These are phyloP conservation scores for Amanita pseudoporphyria DNA, from an alignment of 768 basidiomycete genomes.

Conservation along the genomic window DNA sequence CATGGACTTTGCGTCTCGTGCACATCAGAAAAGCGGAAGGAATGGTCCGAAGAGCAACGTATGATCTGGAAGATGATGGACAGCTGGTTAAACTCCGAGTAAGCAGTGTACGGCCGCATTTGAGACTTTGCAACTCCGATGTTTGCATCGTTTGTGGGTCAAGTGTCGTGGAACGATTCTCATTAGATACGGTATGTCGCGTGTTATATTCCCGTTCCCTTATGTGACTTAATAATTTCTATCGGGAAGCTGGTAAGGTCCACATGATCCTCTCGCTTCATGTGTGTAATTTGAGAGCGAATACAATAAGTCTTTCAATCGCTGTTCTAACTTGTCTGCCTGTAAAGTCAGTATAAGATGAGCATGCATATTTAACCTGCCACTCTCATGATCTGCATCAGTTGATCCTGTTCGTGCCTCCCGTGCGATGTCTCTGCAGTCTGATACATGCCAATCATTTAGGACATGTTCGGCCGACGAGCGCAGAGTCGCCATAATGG, in stretches of 20 bases:
- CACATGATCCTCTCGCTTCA: not conserved
- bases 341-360: no score
- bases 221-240: not conserved
- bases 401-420: no score
- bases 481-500: no score
- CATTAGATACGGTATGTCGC: not conserved
- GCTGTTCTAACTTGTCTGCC: no score
- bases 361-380: no score
- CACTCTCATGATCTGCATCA: no score
- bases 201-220: not conserved
- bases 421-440: no score
- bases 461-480: no score
- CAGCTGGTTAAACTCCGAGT: slow-evolving; percentile 36
- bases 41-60: slow-evolving; percentile 57
- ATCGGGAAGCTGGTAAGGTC: not conserved
- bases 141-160: not conserved
- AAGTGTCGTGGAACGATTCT: not conserved
- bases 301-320: not conserved
- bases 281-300: not conserved
- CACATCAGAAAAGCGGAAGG: slow-evolving; percentile 45
- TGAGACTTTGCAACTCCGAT: slow-evolving; percentile 5
- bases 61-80: slow-evolving; percentile 54
- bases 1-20: slow-evolving; percentile 54
- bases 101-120: slow-evolving; percentile 4
- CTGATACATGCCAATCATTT: no score